Base-by-base conservation (phyloP, 805 yeast genomes). In the Yarrowia sp. region DNA sequence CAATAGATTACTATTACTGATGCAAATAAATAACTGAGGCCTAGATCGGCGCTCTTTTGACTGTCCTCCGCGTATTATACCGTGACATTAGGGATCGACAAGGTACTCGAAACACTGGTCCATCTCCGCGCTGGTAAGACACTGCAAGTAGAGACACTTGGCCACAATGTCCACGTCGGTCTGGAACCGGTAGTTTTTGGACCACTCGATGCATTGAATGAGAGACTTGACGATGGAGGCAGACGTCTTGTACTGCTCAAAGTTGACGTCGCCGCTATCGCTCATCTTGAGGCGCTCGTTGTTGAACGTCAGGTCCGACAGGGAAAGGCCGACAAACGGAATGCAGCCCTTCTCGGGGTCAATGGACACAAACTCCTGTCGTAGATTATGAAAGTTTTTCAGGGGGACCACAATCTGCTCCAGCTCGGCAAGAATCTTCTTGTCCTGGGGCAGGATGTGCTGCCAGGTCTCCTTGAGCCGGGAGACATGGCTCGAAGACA, bases 301-400 rank as follows among this genome's bases (percentile, higher is more conserved):
- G 71, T 90, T 90, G 69, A 87, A 83, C 0, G 89, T 83, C 68
- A 93, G 77, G 71, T 93, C 98, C 3, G 92, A 85, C 47, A 93
- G 72, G 68, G 90, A 91, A 29, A 93, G 77, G 0, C 96, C 97
- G 60, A 92, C 82, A 71, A 92, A 93, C 21, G 99, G 98, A 58
- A 93, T 84, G 67, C 96, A 85, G 2, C 98, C 98, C 63, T 77
- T 77, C 5, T 86, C 77, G 21, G 86, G 84, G 62, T 80, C 80
- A 53, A 87, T 76, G 39, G 80, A 83, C 63, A 81, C 81, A 64
- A 90, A 78, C 63, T 84, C 84, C 38, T 79, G 71, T 66, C 97
- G 79, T 64, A 93, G 79, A 60, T 81, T 81, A 56, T 80, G 72
- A 71, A 89, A 93, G 73, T 92, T 90, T 68, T 81, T 81, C 64